Evolutionary conservation across 495 filamentous ascomycete genomes (phyloP), one percentile per base, ranked within the genome.

Genomic region (Penicillium desertorum): DNA sequence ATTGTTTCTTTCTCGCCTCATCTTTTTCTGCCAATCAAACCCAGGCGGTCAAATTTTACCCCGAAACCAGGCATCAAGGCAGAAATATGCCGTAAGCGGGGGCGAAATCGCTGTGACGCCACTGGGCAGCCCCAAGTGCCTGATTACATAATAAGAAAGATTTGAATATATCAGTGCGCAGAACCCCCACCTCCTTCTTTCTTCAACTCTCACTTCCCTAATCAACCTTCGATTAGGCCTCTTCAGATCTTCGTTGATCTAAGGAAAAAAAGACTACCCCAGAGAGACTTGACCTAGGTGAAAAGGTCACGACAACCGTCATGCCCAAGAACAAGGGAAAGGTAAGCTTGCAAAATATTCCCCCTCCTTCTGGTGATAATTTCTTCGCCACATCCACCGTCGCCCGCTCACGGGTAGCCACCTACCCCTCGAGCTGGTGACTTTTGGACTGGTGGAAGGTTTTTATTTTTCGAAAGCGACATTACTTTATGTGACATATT

Each of bases 271-370:
- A 41, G 46, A 5, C 4, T 29, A 27, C 5, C 30, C 23, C 39
- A 59, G 60, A 52, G 41, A 63, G 65, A 62, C 53, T 56, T 19
- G 52, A 68, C 58, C 62, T 60, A 64, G 63, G 63, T 64, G 58
- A 29, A 29, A 68, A 70, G 58, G 57, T 60, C 56, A 57, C 50
- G 19, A 58, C 56, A 53, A 65, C 70, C 81, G 84, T 75, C 61
- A 96, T 96, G 91, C 91, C 91, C 70, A 96, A 96, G 90, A 96
- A 96, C 71, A 96, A 96, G 87, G 91, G 91, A 88, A 96, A 96
- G 76, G 91, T 95, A 85, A 67, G 86, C 43, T 34, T 51, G 56
- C 58, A 61, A 56, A 62, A 63, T 65, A 65, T 61, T 66, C 71
- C 68, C 62, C 69, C 44, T 58, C 46, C 64, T 58, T 44, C 64